These are phyloP conservation scores for Globomyces sp. DNA, from an alignment of 371 early-diverging fungal species.

Conservation along the genomic window DNA sequence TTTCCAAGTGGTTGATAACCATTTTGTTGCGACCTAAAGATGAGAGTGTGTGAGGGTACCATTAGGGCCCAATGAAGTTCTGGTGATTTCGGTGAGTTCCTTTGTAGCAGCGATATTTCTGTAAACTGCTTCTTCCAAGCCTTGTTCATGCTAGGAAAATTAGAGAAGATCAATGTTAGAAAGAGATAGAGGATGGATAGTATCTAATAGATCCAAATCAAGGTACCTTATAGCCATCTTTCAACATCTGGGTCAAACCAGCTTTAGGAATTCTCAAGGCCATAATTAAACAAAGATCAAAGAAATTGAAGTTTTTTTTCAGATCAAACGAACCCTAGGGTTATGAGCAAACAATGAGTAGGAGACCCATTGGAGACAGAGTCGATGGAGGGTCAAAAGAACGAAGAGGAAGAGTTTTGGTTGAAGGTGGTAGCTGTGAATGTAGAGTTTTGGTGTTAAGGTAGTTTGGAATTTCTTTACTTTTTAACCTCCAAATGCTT, in stretches of 20 bases:
- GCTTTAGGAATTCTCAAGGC: conserved; percentile 91
- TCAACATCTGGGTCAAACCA: conserved; percentile 86
- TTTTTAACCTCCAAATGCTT: conserved; percentile 1
- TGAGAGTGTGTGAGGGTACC: conserved; percentile 52
- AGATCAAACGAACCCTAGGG: too few relatives aligned
- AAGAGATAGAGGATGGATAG: neutral
- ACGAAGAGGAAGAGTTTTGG: too few relatives aligned
- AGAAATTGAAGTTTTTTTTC: too few relatives aligned
- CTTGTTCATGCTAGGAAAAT: conserved; percentile 78
- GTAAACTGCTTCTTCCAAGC: conserved; percentile 93
- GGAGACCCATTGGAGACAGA: too few relatives aligned
- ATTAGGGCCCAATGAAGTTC: conserved; percentile 96
- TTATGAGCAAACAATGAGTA: too few relatives aligned
- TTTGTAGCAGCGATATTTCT: conserved; percentile 92
- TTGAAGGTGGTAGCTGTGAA: too few relatives aligned
- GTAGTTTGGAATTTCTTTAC: neutral
- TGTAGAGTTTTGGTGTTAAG: too few relatives aligned
- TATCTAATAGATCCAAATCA: conserved; percentile 6
- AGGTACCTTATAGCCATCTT: conserved; percentile 93
- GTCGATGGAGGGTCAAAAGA: too few relatives aligned
- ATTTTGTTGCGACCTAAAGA: conserved; percentile 96
- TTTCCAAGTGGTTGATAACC: conserved; percentile 97
- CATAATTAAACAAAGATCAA: conserved; percentile 52
- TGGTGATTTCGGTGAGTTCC: conserved; percentile 87
- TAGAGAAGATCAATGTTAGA: neutral